These are phyloP conservation scores for Fraxinus platypoda DNA, from an alignment of 305 asterid species.

Conservation along the genomic window DNA sequence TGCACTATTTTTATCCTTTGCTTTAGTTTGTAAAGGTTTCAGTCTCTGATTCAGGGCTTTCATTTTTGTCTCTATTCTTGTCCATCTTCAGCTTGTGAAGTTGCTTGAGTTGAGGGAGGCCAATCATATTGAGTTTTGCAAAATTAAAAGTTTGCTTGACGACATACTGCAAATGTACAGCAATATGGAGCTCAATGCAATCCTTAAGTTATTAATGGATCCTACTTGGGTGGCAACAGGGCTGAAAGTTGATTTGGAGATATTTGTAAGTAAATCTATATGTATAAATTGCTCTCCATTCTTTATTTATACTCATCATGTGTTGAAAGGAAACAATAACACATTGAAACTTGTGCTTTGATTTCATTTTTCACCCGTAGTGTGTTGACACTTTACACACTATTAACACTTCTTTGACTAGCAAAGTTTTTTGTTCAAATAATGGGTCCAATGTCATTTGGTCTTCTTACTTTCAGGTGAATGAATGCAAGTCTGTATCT, in stretches of 20 bases:
- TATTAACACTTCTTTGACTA: neutral
- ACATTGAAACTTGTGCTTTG: neutral
- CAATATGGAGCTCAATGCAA: constrained; percentile 57
- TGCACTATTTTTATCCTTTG: neutral
- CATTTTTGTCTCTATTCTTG: constrained; percentile 9
- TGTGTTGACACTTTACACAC: constrained; percentile 3
- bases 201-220: constrained; percentile 66
- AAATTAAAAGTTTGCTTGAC: constrained; percentile 75
- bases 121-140: constrained; percentile 95
- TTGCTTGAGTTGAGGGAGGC: constrained; percentile 92
- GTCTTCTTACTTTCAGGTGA: constrained; percentile 48
- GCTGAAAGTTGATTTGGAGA: constrained; percentile 71
- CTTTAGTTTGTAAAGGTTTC: neutral
- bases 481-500: constrained; percentile 68
- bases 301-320: neutral
- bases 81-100: constrained; percentile 79
- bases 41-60: neutral
- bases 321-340: constrained; percentile 4
- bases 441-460: neutral
- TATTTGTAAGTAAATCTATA: constrained; percentile 53
- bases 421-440: neutral
- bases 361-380: neutral
- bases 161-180: constrained; percentile 60
- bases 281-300: neutral
- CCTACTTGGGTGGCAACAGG: constrained; percentile 97